Conservation (phyloP, 2,329 filamentous ascomycete species). For the Ophiocordyceps camponoti-leonardi region DNA sequence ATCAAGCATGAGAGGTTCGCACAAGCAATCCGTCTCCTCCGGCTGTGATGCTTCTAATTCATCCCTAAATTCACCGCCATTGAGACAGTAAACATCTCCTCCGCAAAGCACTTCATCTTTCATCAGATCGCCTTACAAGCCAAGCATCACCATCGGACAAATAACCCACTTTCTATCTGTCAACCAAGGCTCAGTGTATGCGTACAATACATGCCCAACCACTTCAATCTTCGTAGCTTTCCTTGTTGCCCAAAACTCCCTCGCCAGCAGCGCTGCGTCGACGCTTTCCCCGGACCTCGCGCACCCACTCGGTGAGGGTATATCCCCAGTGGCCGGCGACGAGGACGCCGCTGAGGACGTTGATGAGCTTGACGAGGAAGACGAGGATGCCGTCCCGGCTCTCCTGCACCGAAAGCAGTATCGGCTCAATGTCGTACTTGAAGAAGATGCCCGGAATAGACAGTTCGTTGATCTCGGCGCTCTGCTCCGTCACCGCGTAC, state of each 20-base stretch:
- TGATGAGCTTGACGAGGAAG: slow-evolving; percentile 69
- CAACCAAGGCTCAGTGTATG: neutral
- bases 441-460: slow-evolving; percentile 81
- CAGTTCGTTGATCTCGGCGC: slow-evolving; percentile 49
- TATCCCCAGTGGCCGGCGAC: slow-evolving; percentile 92
- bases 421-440: slow-evolving; percentile 98
- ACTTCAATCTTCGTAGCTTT: slow-evolving; percentile 10
- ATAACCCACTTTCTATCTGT: neutral
- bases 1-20: no score
- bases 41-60: no score
- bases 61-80: no score
- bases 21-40: no score
- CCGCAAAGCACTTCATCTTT: no score
- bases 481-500: slow-evolving; percentile 91
- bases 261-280: slow-evolving; percentile 25
- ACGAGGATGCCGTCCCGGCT: slow-evolving; percentile 56
- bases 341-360: slow-evolving; percentile 77
- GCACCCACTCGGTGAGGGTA: slow-evolving; percentile 63
- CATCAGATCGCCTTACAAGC: no score
- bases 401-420: slow-evolving; percentile 73
- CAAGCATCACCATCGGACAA: no score
- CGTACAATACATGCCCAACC: neutral
- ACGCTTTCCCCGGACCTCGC: slow-evolving; percentile 33
- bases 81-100: no score
- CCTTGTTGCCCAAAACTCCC: slow-evolving; percentile 33